phyloP scores from a whole-genome alignment of 2,329 filamentous ascomycete genomes.

The Calonectria montana region DNA sequence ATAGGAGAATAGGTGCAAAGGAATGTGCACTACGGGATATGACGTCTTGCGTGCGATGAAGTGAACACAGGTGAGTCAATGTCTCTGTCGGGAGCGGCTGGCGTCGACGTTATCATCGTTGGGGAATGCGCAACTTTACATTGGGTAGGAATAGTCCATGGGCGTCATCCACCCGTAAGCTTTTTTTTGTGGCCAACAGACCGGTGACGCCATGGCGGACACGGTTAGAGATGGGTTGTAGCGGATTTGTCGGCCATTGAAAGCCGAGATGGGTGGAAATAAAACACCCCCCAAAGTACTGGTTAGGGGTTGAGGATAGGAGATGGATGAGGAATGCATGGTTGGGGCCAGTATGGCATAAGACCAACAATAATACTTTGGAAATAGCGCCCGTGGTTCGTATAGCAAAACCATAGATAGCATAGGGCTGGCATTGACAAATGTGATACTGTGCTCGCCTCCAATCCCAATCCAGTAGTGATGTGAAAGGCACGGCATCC shows the following conservation, averaged over 20 bases:
- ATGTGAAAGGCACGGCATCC: neutral
- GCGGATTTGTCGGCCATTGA: conserved; percentile 35
- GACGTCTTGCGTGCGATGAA: neutral
- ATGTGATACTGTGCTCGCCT: neutral
- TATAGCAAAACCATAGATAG: neutral
- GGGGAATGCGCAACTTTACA: neutral
- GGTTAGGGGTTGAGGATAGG: neutral
- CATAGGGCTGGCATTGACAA: neutral
- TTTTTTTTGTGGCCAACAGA: conserved; percentile 14
- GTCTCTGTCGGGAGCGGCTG: conserved; percentile 2
- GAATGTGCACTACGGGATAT: neutral
- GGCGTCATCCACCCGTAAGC: conserved; percentile 22
- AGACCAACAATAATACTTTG: neutral
- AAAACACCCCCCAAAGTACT: conserved; percentile 6
- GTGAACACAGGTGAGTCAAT: neutral
- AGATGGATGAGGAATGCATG: neutral
- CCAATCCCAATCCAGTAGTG: neutral
- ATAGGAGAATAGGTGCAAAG: neutral
- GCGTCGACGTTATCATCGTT: conserved; percentile 13
- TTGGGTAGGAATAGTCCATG: conserved; percentile 9
- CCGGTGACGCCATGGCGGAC: conserved; percentile 32
- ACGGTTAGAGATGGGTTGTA: conserved; percentile 29
- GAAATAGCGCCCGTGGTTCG: neutral
- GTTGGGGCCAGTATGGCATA: conserved; percentile 1
- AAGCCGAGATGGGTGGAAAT: conserved; percentile 1